Evolutionary conservation across 441 rosid species (phyloP).

Genomic region (Biscutella laevigata): DNA sequence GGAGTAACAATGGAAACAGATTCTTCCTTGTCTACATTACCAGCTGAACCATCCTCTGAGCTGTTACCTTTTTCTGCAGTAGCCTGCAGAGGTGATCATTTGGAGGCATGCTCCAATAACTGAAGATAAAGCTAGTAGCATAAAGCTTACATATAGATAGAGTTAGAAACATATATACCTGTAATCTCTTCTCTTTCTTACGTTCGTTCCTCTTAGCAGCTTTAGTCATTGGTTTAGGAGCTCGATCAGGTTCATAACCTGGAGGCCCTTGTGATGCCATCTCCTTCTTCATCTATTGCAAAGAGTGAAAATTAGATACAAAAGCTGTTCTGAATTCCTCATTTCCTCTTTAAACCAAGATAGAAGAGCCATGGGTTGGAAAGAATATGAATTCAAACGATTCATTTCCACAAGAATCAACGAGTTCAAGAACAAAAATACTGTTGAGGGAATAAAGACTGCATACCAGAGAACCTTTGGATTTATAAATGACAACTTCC

Average conservation of each 20-base stretch:
- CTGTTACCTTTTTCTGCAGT: slow-evolving; percentile 58
- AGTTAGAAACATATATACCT: slow-evolving; percentile 42
- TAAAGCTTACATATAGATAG: background rate
- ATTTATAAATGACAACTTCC: slow-evolving; percentile 78
- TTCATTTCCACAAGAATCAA: background rate
- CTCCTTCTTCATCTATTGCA: slow-evolving; percentile 74
- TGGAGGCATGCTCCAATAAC: background rate
- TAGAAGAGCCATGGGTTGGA: background rate
- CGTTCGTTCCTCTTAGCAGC: slow-evolving; percentile 79
- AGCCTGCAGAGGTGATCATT: slow-evolving; percentile 43
- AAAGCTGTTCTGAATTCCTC: background rate
- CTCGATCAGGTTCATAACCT: slow-evolving; percentile 62
- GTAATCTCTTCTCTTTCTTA: slow-evolving; percentile 84
- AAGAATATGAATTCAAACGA: background rate
- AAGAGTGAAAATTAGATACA: background rate
- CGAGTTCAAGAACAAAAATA: background rate
- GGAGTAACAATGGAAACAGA: slow-evolving; percentile 17
- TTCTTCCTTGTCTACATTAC: slow-evolving; percentile 34
- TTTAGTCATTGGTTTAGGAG: slow-evolving; percentile 67
- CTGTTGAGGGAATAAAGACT: background rate
- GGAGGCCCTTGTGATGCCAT: slow-evolving; percentile 68
- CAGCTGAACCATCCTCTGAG: slow-evolving; percentile 36
- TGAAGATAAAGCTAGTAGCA: background rate
- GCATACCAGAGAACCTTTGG: slow-evolving; percentile 81
- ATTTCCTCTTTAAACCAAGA: background rate